Conservation (phyloP, 148 eudicot species). For the Talinum fruticosum region DNA sequence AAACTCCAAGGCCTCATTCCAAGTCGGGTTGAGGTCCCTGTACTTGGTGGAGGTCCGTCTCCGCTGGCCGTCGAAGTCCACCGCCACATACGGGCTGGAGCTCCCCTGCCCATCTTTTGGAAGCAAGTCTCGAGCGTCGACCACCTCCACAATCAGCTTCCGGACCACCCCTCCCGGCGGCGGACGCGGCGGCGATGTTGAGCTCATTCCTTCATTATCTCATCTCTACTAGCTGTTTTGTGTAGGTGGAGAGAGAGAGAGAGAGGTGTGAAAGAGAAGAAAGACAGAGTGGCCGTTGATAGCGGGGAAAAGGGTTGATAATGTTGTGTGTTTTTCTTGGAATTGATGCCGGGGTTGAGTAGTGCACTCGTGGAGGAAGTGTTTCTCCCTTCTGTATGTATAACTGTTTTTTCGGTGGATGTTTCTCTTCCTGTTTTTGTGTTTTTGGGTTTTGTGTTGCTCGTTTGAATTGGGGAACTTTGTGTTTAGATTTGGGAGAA, state of each 20-base stretch:
- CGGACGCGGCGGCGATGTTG: slow-evolving; percentile 31
- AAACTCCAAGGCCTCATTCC: slow-evolving; percentile 80
- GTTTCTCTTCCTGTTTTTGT: slow-evolving; percentile 26
- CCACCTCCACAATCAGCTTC: slow-evolving; percentile 57
- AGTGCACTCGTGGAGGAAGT: slow-evolving; percentile 14
- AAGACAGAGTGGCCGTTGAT: slow-evolving; percentile 34
- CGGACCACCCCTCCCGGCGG: slow-evolving; percentile 35
- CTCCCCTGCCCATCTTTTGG: slow-evolving; percentile 97
- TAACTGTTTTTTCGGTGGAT: slow-evolving; percentile 12
- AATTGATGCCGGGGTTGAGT: not conserved
- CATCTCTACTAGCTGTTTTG: not conserved
- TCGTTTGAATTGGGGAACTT: slow-evolving; percentile 25
- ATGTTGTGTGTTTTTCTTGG: slow-evolving; percentile 4
- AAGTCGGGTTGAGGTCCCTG: slow-evolving; percentile 71
- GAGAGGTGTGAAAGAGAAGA: not conserved
- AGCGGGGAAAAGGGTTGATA: slow-evolving; percentile 27
- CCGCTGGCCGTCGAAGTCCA: slow-evolving; percentile 84
- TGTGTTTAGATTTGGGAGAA: slow-evolving; percentile 27
- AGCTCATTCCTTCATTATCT: slow-evolving; percentile 48
- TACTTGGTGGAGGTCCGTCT: slow-evolving; percentile 57
- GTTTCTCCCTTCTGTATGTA: not conserved
- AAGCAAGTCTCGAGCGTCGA: slow-evolving; percentile 78
- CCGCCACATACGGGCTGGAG: slow-evolving; percentile 83
- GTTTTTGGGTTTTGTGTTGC: slow-evolving; percentile 19
- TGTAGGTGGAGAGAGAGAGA: not conserved